Conservation (phyloP, 768 basidiomycete species). For the Lentinula aciculospora region DNA sequence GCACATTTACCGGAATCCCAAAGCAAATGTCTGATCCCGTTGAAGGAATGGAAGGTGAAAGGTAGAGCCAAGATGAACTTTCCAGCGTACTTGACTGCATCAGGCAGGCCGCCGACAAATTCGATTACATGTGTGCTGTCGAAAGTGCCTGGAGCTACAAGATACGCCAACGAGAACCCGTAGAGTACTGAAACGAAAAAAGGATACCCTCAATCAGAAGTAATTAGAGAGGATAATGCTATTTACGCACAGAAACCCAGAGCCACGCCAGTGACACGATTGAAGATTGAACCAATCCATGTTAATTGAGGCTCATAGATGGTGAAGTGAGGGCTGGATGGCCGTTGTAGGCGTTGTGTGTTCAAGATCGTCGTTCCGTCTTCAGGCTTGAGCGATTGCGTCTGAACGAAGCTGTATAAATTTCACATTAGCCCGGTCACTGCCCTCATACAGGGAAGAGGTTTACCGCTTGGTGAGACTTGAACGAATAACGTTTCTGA, state of each 20-base stretch:
- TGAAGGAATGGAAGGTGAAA: slow-evolving; percentile 66
- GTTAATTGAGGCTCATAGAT: slow-evolving; percentile 97
- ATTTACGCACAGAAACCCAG: slow-evolving; percentile 65
- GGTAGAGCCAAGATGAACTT: slow-evolving; percentile 60
- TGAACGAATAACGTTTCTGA: not conserved
- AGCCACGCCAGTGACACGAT: slow-evolving; percentile 80
- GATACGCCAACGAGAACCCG: slow-evolving; percentile 59
- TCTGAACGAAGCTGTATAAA: slow-evolving; percentile 37
- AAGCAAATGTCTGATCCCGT: slow-evolving; percentile 63
- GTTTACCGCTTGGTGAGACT: slow-evolving; percentile 1
- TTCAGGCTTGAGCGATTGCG: slow-evolving; percentile 57
- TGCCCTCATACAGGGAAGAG: not conserved
- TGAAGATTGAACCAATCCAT: slow-evolving; percentile 79
- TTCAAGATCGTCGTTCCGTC: slow-evolving; percentile 67
- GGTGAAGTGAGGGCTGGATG: slow-evolving; percentile 90
- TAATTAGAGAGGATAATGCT: not conserved
- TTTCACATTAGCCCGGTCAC: too few species aligned
- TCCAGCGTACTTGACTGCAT: slow-evolving; percentile 46
- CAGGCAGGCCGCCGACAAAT: slow-evolving; percentile 46
- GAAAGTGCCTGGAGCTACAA: slow-evolving; percentile 54
- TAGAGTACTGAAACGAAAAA: slow-evolving; percentile 78
- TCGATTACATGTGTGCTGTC: slow-evolving; percentile 59
- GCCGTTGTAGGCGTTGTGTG: slow-evolving; percentile 82
- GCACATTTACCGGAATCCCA: slow-evolving; percentile 69
- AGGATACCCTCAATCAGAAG: slow-evolving; percentile 47